Evolutionary conservation across 2,329 filamentous ascomycete genomes (phyloP).

Genomic region (Knufia fluminis): DNA sequence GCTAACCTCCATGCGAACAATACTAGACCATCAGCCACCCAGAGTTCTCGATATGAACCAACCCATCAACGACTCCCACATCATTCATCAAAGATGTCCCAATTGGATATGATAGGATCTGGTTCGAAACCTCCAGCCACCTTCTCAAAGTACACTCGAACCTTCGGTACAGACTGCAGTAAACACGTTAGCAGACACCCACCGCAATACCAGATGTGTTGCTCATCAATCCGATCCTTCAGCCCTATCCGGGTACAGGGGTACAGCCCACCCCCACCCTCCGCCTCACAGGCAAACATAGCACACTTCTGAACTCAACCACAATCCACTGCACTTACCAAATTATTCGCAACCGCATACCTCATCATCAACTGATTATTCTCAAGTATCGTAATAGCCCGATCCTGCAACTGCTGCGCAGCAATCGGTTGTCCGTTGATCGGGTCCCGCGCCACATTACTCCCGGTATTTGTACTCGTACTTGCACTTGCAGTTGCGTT

Average conservation of each 20-base stretch:
- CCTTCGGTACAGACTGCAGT: constrained; percentile 19
- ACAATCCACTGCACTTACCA: constrained; percentile 24
- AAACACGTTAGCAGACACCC: background rate
- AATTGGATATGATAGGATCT: constrained; percentile 19
- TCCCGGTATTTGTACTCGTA: background rate
- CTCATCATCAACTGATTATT: constrained; percentile 33
- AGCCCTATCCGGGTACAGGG: too few species aligned
- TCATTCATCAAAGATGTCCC: constrained; percentile 14
- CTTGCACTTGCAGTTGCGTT: too few species aligned
- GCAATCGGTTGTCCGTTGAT: constrained; percentile 2
- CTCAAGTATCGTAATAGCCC: constrained; percentile 30
- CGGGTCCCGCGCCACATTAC: background rate
- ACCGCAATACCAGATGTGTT: background rate
- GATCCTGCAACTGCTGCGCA: constrained; percentile 21
- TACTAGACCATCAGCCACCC: too few species aligned
- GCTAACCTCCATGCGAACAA: too few species aligned
- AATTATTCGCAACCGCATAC: constrained; percentile 31
- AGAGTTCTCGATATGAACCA: too few species aligned
- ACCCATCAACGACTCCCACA: background rate
- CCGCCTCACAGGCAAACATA: too few species aligned
- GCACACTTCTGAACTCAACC: background rate
- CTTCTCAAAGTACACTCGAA: constrained; percentile 20
- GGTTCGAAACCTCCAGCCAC: constrained; percentile 15
- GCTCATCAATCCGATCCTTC: too few species aligned
- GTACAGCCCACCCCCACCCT: too few species aligned